These are phyloP conservation scores for Chimonanthus salicifolius DNA, from an alignment of 164 flowering plant genomes.

Conservation along the genomic window DNA sequence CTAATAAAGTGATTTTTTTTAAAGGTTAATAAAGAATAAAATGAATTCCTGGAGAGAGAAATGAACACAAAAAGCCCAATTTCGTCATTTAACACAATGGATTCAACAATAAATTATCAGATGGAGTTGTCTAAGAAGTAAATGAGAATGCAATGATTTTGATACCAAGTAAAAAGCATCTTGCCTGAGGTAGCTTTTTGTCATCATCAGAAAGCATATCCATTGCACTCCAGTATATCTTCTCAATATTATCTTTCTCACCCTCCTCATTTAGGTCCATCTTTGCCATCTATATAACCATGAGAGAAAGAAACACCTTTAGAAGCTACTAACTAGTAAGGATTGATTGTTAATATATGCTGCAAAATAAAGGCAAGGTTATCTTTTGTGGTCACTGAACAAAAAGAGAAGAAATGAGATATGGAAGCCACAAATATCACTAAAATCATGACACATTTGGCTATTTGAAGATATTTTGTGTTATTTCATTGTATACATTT, in stretches of 20 bases:
- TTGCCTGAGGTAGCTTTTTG: constrained; percentile 94
- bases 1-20: no score
- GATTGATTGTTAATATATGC: not conserved
- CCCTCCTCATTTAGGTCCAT: constrained; percentile 85
- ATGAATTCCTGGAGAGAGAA: no score
- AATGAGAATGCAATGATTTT: no score
- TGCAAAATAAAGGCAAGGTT: not conserved
- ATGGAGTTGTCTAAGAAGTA: no score
- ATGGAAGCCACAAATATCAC: not conserved
- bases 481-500: not conserved
- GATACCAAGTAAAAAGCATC: not conserved
- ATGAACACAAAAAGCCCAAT: no score
- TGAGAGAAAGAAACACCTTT: constrained; percentile 6
- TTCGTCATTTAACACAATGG: no score
- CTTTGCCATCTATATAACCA: constrained; percentile 69
- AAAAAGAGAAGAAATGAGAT: not conserved
- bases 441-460: not conserved
- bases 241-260: constrained; percentile 80
- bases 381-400: not conserved
- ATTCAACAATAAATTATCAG: no score
- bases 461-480: no score
- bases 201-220: constrained; percentile 97
- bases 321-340: not conserved
- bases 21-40: no score
- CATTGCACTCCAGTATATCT: constrained; percentile 96